Evolutionary conservation across 2,329 filamentous ascomycete genomes (phyloP).

Genomic region (Penicillium brasilianum): DNA sequence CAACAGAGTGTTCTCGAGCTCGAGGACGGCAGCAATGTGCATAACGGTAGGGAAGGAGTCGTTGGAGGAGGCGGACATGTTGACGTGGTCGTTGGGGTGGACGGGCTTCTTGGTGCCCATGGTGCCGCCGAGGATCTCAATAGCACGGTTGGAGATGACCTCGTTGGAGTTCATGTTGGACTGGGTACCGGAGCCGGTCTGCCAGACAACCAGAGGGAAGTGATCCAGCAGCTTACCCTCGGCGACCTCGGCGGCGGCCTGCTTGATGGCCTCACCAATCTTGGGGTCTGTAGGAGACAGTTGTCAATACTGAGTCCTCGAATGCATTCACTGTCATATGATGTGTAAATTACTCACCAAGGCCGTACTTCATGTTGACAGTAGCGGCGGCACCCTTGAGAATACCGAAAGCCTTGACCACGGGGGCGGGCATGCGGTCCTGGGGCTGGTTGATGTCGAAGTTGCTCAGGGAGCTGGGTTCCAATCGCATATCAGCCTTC

Average conservation of each 20-base stretch:
- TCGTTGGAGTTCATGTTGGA: slow-evolving; percentile 99
- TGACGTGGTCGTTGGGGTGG: slow-evolving; percentile 99
- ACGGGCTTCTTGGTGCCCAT: slow-evolving; percentile 99
- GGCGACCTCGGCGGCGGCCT: slow-evolving; percentile 91
- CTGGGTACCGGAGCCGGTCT: slow-evolving; percentile 97
- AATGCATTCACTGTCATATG: not conserved
- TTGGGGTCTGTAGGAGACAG: slow-evolving; percentile 69
- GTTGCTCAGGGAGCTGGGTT: slow-evolving; percentile 77
- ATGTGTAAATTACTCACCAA: slow-evolving; percentile 56
- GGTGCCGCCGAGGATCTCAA: slow-evolving; percentile 91
- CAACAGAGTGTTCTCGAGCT: slow-evolving; percentile 83
- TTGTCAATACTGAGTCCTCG: not conserved
- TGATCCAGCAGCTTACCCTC: slow-evolving; percentile 93
- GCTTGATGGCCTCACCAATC: slow-evolving; percentile 88
- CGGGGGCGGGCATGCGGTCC: slow-evolving; percentile 94
- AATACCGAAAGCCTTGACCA: slow-evolving; percentile 93
- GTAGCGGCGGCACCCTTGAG: slow-evolving; percentile 95
- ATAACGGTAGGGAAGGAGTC: slow-evolving; percentile 99
- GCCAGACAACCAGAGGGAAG: slow-evolving; percentile 98
- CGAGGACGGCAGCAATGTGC: slow-evolving; percentile 97
- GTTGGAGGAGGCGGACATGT: slow-evolving; percentile 98
- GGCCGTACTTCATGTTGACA: slow-evolving; percentile 93
- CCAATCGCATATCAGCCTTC: slow-evolving; percentile 29
- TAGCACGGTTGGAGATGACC: slow-evolving; percentile 98
- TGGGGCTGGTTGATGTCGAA: slow-evolving; percentile 99